Percentiles rank a stretch among this genome's conserved stretches.
Conservation (phyloP, 345 rosid species). For the Laguncularia racemosa region DNA sequence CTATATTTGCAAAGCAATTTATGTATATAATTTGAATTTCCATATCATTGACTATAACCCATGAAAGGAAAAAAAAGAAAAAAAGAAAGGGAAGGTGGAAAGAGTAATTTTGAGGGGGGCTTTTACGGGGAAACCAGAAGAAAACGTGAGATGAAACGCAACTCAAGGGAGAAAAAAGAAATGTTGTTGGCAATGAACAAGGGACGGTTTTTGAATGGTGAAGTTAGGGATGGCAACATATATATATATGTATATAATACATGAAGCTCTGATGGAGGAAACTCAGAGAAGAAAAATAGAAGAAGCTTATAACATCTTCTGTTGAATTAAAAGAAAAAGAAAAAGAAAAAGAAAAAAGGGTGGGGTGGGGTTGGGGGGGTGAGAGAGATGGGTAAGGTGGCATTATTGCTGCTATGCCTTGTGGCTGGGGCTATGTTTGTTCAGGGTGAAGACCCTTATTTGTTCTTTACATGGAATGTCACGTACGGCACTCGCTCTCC, state of each 20-base stretch:
- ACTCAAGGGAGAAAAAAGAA: too few relatives aligned
- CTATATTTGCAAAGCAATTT: too few relatives aligned
- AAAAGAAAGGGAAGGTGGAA: too few relatives aligned
- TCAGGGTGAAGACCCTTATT: conserved; percentile 13
- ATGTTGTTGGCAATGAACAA: conserved; percentile 4
- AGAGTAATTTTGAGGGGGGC: too few relatives aligned
- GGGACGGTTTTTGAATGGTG: conserved; percentile 4
- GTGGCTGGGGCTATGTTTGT: conserved; percentile 7
- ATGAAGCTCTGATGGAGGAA: background rate
- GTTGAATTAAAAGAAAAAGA: too few relatives aligned
- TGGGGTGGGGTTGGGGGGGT: background rate
- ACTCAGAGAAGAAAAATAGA: background rate
- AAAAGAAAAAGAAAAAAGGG: background rate
- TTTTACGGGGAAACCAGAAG: too few relatives aligned
- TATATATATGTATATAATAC: too few relatives aligned
- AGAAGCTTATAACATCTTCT: background rate
- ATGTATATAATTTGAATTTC: too few relatives aligned
- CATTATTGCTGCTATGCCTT: conserved; percentile 10
- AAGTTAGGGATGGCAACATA: too few relatives aligned
- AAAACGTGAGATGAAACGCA: too few relatives aligned
- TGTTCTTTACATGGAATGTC: conserved; percentile 19
- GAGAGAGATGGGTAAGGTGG: conserved; percentile 1
- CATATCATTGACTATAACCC: too few relatives aligned
- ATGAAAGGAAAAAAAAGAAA: too few relatives aligned
- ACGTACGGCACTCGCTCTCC: conserved; percentile 18